A percentile compares a stretch with the other conserved stretches of the same genome.
Evolutionary conservation across 345 rosid genomes (phyloP).

Genomic region (Mercurialis annua): DNA sequence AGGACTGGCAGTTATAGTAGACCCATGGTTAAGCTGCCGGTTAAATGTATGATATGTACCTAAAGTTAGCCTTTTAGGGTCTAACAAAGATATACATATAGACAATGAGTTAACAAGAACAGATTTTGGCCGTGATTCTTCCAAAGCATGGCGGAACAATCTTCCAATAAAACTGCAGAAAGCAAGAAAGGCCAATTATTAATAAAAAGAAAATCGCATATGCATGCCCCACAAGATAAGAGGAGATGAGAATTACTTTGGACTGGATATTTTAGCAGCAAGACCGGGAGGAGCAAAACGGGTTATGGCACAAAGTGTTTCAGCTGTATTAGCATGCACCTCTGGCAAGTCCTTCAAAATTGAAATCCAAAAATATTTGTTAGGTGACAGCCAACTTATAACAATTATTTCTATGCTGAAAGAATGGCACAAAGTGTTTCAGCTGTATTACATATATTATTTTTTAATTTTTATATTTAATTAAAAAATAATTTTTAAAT

Average conservation of each 20-base stretch:
- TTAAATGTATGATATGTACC: conserved; percentile 58
- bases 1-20: conserved; percentile 49
- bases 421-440: background rate
- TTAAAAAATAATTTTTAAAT: too few species aligned
- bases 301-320: conserved; percentile 79
- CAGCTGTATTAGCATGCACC: conserved; percentile 95
- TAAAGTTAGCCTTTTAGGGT: conserved; percentile 72
- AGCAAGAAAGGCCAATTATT: conserved; percentile 2
- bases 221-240: background rate
- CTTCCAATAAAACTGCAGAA: conserved; percentile 73
- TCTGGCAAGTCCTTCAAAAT: conserved; percentile 71
- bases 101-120: conserved; percentile 83
- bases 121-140: conserved; percentile 82
- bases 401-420: background rate
- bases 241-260: conserved; percentile 42
- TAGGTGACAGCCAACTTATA: background rate
- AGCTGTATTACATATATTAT: too few species aligned
- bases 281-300: conserved; percentile 83
- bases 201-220: conserved; percentile 8
- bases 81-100: conserved; percentile 85
- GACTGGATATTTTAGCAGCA: conserved; percentile 72
- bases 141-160: conserved; percentile 74
- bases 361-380: background rate
- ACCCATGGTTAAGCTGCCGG: conserved; percentile 62
- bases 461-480: too few species aligned